A percentile compares a stretch with the other conserved stretches of the same genome.
phyloP scores from a whole-genome alignment of 1,139 yeast species.

The Hyphopichia pseudoburtonii region DNA sequence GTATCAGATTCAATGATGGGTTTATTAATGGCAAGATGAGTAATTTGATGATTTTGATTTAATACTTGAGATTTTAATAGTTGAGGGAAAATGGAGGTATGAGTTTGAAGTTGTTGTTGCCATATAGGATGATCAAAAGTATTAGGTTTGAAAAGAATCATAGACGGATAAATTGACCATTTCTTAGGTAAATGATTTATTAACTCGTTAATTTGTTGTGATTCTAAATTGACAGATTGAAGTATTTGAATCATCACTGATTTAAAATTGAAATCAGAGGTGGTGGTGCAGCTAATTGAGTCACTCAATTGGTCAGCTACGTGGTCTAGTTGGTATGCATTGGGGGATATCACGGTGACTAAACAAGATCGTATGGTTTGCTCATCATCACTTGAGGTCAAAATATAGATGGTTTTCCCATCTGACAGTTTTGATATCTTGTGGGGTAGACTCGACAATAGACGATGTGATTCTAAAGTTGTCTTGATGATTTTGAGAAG shows the following conservation, averaged over 20 bases:
- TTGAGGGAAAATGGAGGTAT: neutral
- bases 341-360: too few relatives aligned
- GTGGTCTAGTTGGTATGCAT: too few relatives aligned
- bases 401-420: neutral
- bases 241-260: too few relatives aligned
- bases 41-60: slow-evolving; percentile 22
- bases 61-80: slow-evolving; percentile 7
- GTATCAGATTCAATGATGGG: slow-evolving; percentile 60
- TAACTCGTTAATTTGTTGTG: slow-evolving; percentile 2
- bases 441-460: neutral
- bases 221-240: too few relatives aligned
- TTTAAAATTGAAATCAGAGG: too few relatives aligned
- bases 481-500: neutral
- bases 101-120: slow-evolving; percentile 14
- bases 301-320: too few relatives aligned
- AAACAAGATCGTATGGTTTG: neutral
- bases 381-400: neutral
- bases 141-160: slow-evolving; percentile 53
- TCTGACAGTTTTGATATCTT: neutral
- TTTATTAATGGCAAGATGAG: slow-evolving; percentile 71
- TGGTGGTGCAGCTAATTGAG: too few relatives aligned
- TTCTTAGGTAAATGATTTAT: slow-evolving; percentile 40
- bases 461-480: neutral
- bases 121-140: slow-evolving; percentile 41
- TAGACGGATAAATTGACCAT: slow-evolving; percentile 67